phyloP scores from a whole-genome alignment of 371 early-diverging fungal species.

The Vairimorpha ceranae region DNA sequence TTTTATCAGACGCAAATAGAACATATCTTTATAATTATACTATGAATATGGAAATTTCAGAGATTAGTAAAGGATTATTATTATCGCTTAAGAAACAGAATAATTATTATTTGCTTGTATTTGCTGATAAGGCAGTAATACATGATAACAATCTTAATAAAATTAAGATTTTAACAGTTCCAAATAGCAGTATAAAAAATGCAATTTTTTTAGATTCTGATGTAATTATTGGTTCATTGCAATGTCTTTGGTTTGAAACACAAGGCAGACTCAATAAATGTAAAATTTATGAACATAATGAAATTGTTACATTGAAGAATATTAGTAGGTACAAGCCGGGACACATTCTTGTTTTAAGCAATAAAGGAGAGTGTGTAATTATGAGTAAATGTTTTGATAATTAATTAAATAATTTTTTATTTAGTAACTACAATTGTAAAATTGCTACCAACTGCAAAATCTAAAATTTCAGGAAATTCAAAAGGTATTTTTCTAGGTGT shows the following conservation, averaged over 20 bases:
- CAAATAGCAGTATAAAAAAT: background rate
- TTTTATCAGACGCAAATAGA: slow-evolving; percentile 20
- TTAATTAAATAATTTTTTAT: slow-evolving; percentile 17
- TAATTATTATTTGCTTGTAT: slow-evolving; percentile 14
- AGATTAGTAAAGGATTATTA: slow-evolving; percentile 29
- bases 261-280: background rate
- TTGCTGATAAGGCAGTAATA: slow-evolving; percentile 16
- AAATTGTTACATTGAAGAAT: background rate
- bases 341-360: background rate
- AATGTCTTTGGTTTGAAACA: slow-evolving; percentile 1
- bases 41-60: slow-evolving; percentile 27
- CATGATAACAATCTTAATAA: slow-evolving; percentile 23
- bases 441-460: slow-evolving; percentile 54
- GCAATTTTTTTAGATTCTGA: background rate
- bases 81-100: background rate
- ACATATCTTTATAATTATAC: slow-evolving; percentile 40
- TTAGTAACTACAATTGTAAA: slow-evolving; percentile 51
- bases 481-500: slow-evolving; percentile 52
- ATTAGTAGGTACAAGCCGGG: background rate
- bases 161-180: slow-evolving; percentile 7
- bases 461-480: slow-evolving; percentile 55
- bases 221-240: background rate
- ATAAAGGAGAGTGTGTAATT: background rate
- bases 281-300: background rate
- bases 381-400: slow-evolving; percentile 10